These are phyloP conservation scores for Botrytis porri DNA, from an alignment of 2,329 filamentous ascomycete species.

Conservation along the genomic window DNA sequence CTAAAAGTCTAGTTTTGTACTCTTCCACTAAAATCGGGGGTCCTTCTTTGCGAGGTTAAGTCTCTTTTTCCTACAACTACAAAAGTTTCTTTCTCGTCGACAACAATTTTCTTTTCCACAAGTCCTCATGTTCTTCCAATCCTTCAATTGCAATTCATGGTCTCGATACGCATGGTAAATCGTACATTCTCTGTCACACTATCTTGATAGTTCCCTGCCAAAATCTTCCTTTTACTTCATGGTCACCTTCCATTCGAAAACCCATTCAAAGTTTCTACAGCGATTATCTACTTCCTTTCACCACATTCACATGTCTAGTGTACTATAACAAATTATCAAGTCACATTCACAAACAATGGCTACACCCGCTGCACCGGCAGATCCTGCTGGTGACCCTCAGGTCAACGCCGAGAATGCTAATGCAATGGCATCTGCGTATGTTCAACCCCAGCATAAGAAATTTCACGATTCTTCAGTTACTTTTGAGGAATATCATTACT, in stretches of 20 bases:
- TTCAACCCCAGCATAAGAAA: constrained; percentile 14
- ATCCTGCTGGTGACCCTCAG: background rate
- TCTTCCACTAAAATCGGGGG: background rate
- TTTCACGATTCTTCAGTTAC: constrained; percentile 35
- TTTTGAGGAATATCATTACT: constrained; percentile 41
- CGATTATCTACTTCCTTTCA: background rate
- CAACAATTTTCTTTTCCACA: background rate
- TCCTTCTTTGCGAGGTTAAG: background rate
- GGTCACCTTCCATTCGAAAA: background rate
- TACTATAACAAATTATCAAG: background rate
- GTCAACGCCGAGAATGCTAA: background rate
- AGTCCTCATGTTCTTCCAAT: background rate
- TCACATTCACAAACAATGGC: background rate
- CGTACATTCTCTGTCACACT: background rate
- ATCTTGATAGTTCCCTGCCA: background rate
- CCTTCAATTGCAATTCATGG: background rate
- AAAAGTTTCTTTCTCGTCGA: background rate
- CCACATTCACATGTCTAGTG: background rate
- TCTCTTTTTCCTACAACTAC: background rate
- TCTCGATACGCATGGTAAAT: background rate
- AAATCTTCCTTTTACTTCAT: background rate
- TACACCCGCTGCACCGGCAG: background rate
- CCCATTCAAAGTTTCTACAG: too few relatives aligned
- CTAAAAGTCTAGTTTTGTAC: background rate
- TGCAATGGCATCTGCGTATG: background rate